Conservation (phyloP, 176 grass and related monocot genomes). For the Aegilops tauschii region DNA sequence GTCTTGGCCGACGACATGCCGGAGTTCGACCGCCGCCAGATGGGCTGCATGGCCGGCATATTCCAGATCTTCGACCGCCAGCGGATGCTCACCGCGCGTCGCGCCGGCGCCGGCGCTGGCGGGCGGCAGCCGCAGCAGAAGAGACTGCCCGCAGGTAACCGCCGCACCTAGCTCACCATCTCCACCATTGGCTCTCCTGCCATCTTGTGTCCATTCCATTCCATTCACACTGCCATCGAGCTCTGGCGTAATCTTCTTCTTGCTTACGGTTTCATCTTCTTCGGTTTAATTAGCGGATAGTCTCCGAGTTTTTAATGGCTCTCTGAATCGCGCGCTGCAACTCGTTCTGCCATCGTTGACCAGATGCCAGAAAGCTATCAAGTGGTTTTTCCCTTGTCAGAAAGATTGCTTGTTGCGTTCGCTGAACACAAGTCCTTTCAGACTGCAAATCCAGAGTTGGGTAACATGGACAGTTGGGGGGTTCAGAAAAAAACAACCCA, state of each 20-base stretch:
- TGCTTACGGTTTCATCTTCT: not conserved
- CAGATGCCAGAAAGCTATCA: not conserved
- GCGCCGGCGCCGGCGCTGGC: not conserved
- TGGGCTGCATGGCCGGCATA: slow-evolving; percentile 87
- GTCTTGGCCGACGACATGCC: slow-evolving; percentile 35
- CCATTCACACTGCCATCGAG: not conserved
- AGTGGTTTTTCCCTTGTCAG: not conserved
- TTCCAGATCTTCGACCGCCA: slow-evolving; percentile 96
- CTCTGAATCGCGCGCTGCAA: not conserved
- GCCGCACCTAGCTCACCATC: not conserved
- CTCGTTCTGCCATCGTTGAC: slow-evolving; percentile 29
- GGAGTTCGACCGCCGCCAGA: slow-evolving; percentile 70
- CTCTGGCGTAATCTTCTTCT: not conserved
- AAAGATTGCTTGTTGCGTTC: not conserved
- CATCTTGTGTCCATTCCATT: not conserved
- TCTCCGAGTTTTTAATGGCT: not conserved
- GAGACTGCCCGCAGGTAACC: slow-evolving; percentile 66
- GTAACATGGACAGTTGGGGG: slow-evolving; percentile 32
- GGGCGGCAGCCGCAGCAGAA: slow-evolving; percentile 35
- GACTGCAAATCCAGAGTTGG: slow-evolving; percentile 20
- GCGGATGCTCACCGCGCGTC: slow-evolving; percentile 41
- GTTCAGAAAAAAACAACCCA: not conserved
- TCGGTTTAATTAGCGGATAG: not conserved
- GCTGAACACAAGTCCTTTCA: slow-evolving; percentile 15
- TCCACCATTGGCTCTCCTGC: too few relatives aligned